Percentiles rank a stretch among this genome's conserved stretches.
These are phyloP conservation scores for Hemisphaericaspora subhashii DNA, from an alignment of 1,139 yeast species.

Conservation along the genomic window DNA sequence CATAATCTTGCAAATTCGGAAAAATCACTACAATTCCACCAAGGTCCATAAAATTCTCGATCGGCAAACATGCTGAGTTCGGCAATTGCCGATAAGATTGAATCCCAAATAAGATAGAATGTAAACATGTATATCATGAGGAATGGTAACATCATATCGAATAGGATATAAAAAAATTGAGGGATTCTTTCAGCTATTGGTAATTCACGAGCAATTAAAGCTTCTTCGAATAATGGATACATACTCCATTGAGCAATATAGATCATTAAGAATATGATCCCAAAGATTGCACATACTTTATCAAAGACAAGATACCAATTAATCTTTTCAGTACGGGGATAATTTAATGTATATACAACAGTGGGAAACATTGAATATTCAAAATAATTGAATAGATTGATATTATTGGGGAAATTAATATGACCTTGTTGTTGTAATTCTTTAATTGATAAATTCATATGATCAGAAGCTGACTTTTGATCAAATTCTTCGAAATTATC, in stretches of 20 bases:
- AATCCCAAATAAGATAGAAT: constrained; percentile 93
- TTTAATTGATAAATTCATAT: constrained; percentile 17
- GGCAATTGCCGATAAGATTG: constrained; percentile 83
- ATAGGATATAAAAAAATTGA: constrained; percentile 59
- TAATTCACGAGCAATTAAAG: constrained; percentile 52
- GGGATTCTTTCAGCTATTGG: constrained; percentile 44
- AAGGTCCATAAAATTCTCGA: constrained; percentile 88
- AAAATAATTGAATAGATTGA: constrained; percentile 67
- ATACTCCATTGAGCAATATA: constrained; percentile 75
- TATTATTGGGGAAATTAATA: constrained; percentile 64
- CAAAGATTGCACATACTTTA: constrained; percentile 79
- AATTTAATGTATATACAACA: constrained; percentile 74
- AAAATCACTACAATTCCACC: constrained; percentile 98
- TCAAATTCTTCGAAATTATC: constrained; percentile 13
- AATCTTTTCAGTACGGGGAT: constrained; percentile 70
- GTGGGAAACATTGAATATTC: constrained; percentile 90
- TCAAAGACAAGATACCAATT: constrained; percentile 71
- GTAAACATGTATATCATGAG: constrained; percentile 70
- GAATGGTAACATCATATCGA: constrained; percentile 83
- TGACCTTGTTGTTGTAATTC: constrained; percentile 22
- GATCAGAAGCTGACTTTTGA: constrained; percentile 8
- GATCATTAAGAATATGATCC: constrained; percentile 81
- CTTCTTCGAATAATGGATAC: constrained; percentile 72
- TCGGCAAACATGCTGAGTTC: constrained; percentile 86
- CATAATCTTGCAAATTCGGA: constrained; percentile 91